Evolutionary conservation across 2,329 filamentous ascomycete species (phyloP), one percentile per base, ranked within the genome.

Genomic region (Ampelomyces quisqualis): DNA sequence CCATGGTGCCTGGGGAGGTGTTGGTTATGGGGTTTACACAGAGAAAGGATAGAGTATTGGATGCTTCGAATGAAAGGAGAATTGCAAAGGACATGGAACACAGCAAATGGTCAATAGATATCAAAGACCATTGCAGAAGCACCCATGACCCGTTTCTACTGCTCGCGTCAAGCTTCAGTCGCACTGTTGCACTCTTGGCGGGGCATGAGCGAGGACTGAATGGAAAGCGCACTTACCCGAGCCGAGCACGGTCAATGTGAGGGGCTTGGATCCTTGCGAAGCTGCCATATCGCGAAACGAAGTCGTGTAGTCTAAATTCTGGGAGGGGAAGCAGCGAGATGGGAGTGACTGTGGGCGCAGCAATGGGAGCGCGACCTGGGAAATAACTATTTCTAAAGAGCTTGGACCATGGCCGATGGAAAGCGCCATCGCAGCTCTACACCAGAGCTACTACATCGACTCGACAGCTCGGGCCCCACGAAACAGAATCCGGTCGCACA

Each of bases 191-290:
- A 28, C 8, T 5, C 26, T 28, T n/a, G n/a, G 51, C 23, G 44
- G 45, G 40, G 41, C 34, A 35, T 14, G 7, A 8, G 5, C n/a
- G 13, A n/a, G n/a, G n/a, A n/a, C 10, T 10, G 32, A 24, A 19
- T 34, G 33, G 26, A 34, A 14, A 14, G 14, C 21, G 19, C 8
- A 73, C 80, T 63, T 77, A 86, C 87, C 88, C 69, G 87, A 93
- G 58, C 89, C 89, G 43, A 95, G 77, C 48, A 93, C 81, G 47
- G 88, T 81, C 72, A 94, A 77, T 52, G 86, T 91, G 51, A 90
- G 77, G 55, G 68, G 67, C 33, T 65, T 60, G 24, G 62, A 52
- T 30, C 60, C 58, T 18, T 61, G 50, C 23, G 55, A 48, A 35
- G 48, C 43, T 26, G 65, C 51, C 68, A 70, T 71, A 10, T 22